Evolutionary conservation across 768 basidiomycete genomes (phyloP).

Genomic region (Antrodiella citrinella): DNA sequence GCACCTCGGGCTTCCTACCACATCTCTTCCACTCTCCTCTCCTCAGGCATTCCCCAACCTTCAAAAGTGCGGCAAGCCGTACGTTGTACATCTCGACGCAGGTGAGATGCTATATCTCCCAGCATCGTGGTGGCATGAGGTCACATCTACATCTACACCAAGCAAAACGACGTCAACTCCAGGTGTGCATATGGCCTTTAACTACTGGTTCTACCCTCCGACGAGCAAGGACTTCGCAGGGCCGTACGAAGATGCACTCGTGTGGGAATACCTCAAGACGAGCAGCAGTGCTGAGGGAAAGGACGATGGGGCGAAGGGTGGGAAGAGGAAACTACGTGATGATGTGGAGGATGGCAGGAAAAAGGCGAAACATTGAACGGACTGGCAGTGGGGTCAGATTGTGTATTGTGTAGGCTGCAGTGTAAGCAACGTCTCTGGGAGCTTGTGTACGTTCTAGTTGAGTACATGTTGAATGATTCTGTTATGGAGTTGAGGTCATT

Average conservation of each 20-base stretch:
- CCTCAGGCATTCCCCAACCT: constrained; percentile 11
- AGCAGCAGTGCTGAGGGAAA: neutral
- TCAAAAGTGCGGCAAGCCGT: constrained; percentile 14
- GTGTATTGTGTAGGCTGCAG: too few relatives aligned
- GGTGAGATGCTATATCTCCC: constrained; percentile 27
- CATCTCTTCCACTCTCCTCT: constrained; percentile 12
- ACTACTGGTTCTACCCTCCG: constrained; percentile 27
- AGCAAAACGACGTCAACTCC: constrained; percentile 1
- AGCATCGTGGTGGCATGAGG: constrained; percentile 27
- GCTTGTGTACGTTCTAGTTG: too few relatives aligned
- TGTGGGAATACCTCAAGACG: constrained; percentile 18
- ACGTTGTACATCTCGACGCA: constrained; percentile 22
- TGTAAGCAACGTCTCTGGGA: too few relatives aligned
- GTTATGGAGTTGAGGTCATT: too few relatives aligned
- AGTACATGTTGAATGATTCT: too few relatives aligned
- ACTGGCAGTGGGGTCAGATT: too few relatives aligned
- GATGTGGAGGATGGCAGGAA: too few relatives aligned
- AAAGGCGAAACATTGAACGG: too few relatives aligned
- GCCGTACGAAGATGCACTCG: constrained; percentile 20
- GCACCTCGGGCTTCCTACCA: constrained; percentile 19
- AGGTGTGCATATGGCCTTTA: constrained; percentile 24
- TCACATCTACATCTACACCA: constrained; percentile 19
- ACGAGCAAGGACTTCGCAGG: constrained; percentile 18
- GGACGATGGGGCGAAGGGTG: too few relatives aligned
- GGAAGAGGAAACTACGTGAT: too few relatives aligned